Conservation (phyloP, 2,329 filamentous ascomycete species). For the Penicillium sp. region DNA sequence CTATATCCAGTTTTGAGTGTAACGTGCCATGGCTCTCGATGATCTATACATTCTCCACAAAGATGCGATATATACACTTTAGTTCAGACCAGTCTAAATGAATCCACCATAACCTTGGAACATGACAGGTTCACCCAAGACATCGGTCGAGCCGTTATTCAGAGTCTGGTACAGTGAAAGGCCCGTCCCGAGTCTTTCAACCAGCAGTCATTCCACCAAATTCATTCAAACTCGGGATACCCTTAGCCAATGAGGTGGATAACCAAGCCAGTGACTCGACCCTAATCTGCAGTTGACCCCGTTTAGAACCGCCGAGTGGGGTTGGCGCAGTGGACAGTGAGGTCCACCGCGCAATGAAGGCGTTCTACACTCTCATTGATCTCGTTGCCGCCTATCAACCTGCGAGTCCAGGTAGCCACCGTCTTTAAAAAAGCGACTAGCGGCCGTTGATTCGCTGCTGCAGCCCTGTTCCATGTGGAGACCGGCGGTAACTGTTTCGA, state of each 20-base stretch:
- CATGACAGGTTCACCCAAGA: not conserved
- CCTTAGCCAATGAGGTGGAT: not conserved
- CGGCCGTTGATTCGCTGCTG: not conserved
- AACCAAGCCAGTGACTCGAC: slow-evolving; percentile 5
- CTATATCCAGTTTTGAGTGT: not conserved
- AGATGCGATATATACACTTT: not conserved
- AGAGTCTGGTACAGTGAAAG: slow-evolving; percentile 26
- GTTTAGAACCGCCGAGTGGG: slow-evolving; percentile 12
- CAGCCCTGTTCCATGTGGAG: not conserved
- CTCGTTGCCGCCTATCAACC: slow-evolving; percentile 5
- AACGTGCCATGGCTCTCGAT: not conserved
- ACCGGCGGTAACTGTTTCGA: not conserved
- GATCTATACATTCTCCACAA: not conserved
- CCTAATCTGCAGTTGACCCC: slow-evolving; percentile 3
- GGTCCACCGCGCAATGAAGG: slow-evolving; percentile 15
- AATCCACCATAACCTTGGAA: not conserved
- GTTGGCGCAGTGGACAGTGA: slow-evolving; percentile 12
- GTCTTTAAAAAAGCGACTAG: slow-evolving; percentile 6
- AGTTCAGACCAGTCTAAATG: not conserved
- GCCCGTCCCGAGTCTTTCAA: slow-evolving; percentile 26
- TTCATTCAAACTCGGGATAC: not conserved
- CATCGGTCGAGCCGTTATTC: slow-evolving; percentile 9
- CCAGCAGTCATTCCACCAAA: not conserved
- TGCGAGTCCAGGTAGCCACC: slow-evolving; percentile 12
- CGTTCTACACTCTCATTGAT: slow-evolving; percentile 6